Evolutionary conservation across 306 rosid genomes (phyloP), one percentile per base, ranked within the genome.

Genomic region (Abrus precatorius): DNA sequence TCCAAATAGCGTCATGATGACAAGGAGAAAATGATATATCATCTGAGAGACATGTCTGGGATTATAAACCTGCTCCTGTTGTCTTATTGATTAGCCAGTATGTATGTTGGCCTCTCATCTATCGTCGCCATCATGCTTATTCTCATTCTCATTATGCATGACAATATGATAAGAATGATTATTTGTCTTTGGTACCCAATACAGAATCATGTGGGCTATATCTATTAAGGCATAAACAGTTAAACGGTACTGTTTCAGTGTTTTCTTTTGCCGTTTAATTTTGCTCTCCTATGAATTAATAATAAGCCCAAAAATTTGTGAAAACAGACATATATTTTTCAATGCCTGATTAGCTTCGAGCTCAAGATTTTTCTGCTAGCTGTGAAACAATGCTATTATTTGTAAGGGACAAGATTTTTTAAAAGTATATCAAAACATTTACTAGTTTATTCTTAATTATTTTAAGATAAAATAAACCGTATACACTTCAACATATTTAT

Each of bases 31-130:
- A 81, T 68, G 76, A 81, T 75, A 65, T 62, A 79, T 67, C 73
- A 76, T 66, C 69, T 53, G 60, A 86, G 55, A 84, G 85, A 85
- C 56, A 88, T 80, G 85, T 79, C 82, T 76, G 76, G 52, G 82
- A 82, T 79, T 68, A 79, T 68, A 73, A 84, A 84, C 68, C 79
- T 84, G 84, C 61, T 48, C 61, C 83, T 75, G 82, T 82, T 82
- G 86, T 71, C 79, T 84, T 82, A 86, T 86, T 86, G 83, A 86
- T 82, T 83, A 70, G 81, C 73, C 43, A 44, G 82, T 74, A 41
- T 70, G 20, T 77, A 69, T 83, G 78, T 69, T 76, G 59, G 72
- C 6, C 13, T 50, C 5, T 67, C 61, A 79, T 82, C 79, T 67
- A 75, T 33, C 49, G 83, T 78, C 81, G 29, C 40, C 68, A 79